A percentile compares a stretch with the other conserved stretches of the same genome.
These are phyloP conservation scores for Podila clonocystis DNA, from an alignment of 192 early-diverging fungal genomes.

Conservation along the genomic window DNA sequence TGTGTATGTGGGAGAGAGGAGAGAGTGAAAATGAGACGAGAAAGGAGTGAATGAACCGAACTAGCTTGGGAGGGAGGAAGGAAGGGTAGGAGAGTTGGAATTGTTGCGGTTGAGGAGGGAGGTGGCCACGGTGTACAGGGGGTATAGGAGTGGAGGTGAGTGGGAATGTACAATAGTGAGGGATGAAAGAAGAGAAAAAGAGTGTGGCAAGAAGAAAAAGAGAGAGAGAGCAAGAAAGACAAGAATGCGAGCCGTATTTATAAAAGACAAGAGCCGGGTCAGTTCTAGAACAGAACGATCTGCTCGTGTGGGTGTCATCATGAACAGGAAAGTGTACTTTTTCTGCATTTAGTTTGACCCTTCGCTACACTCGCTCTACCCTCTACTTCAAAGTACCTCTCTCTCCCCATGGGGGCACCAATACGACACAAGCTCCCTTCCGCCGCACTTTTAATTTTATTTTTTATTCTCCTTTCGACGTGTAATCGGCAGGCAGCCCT, in stretches of 20 bases:
- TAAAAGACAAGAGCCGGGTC: not conserved
- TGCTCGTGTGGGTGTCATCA: too few relatives aligned
- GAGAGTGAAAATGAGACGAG: not conserved
- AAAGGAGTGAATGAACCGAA: not conserved
- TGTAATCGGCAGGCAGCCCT: not conserved
- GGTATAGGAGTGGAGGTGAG: not conserved
- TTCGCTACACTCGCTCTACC: too few relatives aligned
- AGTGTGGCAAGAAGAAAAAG: constrained; percentile 6
- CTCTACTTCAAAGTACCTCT: too few relatives aligned
- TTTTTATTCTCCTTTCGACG: constrained; percentile 1
- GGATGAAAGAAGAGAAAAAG: not conserved
- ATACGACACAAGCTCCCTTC: too few relatives aligned
- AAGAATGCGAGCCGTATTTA: not conserved
- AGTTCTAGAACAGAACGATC: not conserved
- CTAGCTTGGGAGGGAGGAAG: not conserved
- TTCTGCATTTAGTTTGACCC: too few relatives aligned
- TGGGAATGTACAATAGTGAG: not conserved
- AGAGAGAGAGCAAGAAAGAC: constrained; percentile 9
- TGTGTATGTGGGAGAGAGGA: not conserved
- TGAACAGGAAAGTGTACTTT: too few relatives aligned
- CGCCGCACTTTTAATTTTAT: too few relatives aligned
- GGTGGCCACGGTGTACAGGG: constrained; percentile 1
- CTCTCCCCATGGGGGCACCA: too few relatives aligned
- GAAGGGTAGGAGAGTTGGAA: not conserved
- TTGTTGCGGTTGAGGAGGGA: not conserved